Percentiles rank a stretch among this genome's conserved stretches.
Conservation (phyloP, 2,329 filamentous ascomycete genomes). For the Chrysoporthe puriensis region DNA sequence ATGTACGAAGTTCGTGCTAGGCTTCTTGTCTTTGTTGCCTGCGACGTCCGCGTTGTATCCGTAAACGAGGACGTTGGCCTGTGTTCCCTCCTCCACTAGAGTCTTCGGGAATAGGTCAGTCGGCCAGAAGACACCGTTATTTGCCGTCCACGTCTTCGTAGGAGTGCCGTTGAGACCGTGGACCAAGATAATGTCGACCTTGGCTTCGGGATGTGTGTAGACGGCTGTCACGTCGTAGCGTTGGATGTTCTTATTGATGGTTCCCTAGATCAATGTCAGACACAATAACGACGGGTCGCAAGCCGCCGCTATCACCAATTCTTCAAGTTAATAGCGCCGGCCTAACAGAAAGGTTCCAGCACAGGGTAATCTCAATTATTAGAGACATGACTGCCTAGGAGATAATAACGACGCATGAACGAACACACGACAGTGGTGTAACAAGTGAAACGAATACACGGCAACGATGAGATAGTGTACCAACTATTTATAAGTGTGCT, state of each 20-base stretch:
- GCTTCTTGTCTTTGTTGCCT: conserved; percentile 54
- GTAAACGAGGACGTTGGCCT: conserved; percentile 70
- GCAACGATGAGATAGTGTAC: background rate
- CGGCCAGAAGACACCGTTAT: conserved; percentile 69
- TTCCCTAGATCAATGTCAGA: conserved; percentile 41
- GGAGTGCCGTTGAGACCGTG: conserved; percentile 73
- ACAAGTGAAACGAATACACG: background rate
- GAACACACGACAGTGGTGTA: background rate
- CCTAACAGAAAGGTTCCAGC: background rate
- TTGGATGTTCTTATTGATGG: conserved; percentile 52
- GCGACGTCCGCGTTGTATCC: conserved; percentile 74
- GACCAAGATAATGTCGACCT: conserved; percentile 69
- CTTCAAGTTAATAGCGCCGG: background rate
- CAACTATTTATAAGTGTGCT: background rate
- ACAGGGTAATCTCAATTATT: background rate
- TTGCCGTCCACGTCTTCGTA: conserved; percentile 63
- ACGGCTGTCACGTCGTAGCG: conserved; percentile 64
- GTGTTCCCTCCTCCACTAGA: conserved; percentile 50
- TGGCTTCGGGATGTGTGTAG: conserved; percentile 61
- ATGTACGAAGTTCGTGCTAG: conserved; percentile 69
- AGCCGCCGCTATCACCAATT: background rate
- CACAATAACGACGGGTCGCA: background rate
- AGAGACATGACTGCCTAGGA: background rate
- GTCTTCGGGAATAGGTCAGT: conserved; percentile 66
- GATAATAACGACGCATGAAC: background rate